Evolutionary conservation across 1,284 basidiomycete genomes (phyloP).

Genomic region (Sanghuangporus baumii): DNA sequence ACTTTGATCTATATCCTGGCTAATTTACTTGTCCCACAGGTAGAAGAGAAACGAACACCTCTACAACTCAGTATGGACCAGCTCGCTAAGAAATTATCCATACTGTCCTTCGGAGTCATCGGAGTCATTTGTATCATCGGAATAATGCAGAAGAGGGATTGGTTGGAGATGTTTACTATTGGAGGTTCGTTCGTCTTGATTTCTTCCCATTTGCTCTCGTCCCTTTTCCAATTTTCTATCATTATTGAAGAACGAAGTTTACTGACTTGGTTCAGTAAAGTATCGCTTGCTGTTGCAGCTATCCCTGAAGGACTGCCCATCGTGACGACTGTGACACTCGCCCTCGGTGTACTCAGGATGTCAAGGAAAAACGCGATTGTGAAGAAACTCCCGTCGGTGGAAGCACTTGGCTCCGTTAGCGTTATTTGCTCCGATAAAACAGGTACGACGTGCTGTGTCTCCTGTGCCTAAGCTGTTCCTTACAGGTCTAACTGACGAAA

Average conservation of each 20-base stretch:
- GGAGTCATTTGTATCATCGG: slow-evolving; percentile 92
- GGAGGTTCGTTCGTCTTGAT: slow-evolving; percentile 57
- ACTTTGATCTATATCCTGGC: not conserved
- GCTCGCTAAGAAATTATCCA: slow-evolving; percentile 86
- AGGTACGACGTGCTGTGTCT: slow-evolving; percentile 36
- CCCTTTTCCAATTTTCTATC: not conserved
- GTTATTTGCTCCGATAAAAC: slow-evolving; percentile 99
- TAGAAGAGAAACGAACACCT: slow-evolving; percentile 91
- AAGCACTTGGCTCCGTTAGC: slow-evolving; percentile 89
- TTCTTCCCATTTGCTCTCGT: not conserved
- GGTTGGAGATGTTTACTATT: slow-evolving; percentile 99
- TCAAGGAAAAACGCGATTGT: slow-evolving; percentile 93
- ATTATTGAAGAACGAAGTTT: not conserved
- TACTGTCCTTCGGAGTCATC: slow-evolving; percentile 89
- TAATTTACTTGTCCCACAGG: slow-evolving; percentile 35
- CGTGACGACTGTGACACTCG: slow-evolving; percentile 95
- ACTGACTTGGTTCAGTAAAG: slow-evolving; percentile 38
- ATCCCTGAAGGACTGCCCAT: slow-evolving; percentile 97
- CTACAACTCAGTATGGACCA: slow-evolving; percentile 96
- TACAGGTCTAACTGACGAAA: too few relatives aligned
- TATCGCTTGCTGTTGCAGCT: slow-evolving; percentile 93
- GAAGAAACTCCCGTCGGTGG: slow-evolving; percentile 93
- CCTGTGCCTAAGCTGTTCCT: slow-evolving; percentile 11
- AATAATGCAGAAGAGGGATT: slow-evolving; percentile 79
- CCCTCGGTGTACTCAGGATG: slow-evolving; percentile 92